A percentile compares a stretch with the other conserved stretches of the same genome.
phyloP scores from a whole-genome alignment of 257 asterid genomes.

The Haberlea rhodopensis region DNA sequence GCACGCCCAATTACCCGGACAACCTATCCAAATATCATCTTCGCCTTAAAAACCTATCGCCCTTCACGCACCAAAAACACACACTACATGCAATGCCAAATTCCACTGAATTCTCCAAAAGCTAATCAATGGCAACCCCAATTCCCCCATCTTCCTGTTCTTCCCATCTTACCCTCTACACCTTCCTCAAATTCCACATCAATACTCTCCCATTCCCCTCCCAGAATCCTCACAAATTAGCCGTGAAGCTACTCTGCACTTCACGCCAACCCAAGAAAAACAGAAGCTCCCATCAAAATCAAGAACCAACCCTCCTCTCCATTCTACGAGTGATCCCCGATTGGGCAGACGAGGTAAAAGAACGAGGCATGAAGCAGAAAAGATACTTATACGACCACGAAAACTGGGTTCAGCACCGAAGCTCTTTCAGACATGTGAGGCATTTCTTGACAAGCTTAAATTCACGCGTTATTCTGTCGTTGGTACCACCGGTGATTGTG shows the following conservation, averaged over 20 bases:
- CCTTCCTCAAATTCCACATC: conserved; percentile 34
- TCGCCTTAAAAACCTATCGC: conserved; percentile 15
- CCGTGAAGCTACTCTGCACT: conserved; percentile 34
- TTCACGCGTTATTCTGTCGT: conserved; percentile 76
- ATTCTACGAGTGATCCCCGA: conserved; percentile 58
- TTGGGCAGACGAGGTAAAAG: conserved; percentile 72
- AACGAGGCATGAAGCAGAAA: conserved; percentile 60
- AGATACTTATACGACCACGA: conserved; percentile 62
- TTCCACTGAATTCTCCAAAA: conserved; percentile 33
- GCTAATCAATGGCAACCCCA: conserved; percentile 37
- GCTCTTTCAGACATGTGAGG: conserved; percentile 73
- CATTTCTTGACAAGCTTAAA: conserved; percentile 60
- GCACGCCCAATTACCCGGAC: conserved; percentile 41
- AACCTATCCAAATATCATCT: conserved; percentile 30
- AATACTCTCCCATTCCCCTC: conserved; percentile 28
- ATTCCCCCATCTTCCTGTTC: conserved; percentile 38
- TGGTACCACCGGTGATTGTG: conserved; percentile 79
- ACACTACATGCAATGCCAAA: conserved; percentile 36
- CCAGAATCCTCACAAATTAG: conserved; percentile 24
- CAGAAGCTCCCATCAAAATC: conserved; percentile 30
- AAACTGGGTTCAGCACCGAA: conserved; percentile 73
- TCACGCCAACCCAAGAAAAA: conserved; percentile 35
- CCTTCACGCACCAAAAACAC: conserved; percentile 25
- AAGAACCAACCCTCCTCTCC: conserved; percentile 34
- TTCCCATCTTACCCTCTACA: conserved; percentile 27